phyloP scores from a whole-genome alignment of 108 stramenopile species.

The Fragilaria crotonensis region DNA sequence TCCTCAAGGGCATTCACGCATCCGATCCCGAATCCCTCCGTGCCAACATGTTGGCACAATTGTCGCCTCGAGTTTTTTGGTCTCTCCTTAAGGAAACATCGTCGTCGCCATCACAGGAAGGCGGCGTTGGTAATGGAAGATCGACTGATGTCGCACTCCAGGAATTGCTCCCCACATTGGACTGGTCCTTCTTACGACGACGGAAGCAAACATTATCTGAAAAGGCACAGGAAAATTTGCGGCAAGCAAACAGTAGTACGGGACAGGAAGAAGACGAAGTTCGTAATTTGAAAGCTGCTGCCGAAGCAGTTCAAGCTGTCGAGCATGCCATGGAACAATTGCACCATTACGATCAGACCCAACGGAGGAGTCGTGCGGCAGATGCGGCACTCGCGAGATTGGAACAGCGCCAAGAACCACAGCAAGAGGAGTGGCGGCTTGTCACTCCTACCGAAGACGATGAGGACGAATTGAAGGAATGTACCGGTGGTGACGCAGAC shows the following conservation, averaged over 20 bases:
- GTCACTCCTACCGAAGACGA: conserved; percentile 64
- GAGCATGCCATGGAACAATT: conserved; percentile 57
- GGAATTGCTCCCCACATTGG: conserved; percentile 46
- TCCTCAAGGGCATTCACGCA: conserved; percentile 52
- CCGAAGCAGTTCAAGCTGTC: conserved; percentile 37
- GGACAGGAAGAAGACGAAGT: conserved; percentile 16
- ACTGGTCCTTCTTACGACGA: conserved; percentile 77
- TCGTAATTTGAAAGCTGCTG: conserved; percentile 39
- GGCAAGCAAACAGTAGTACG: conserved; percentile 32
- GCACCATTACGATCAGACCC: conserved; percentile 24
- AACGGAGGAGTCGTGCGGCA: conserved; percentile 29
- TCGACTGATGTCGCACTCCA: conserved; percentile 37
- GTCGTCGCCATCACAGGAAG: conserved; percentile 9
- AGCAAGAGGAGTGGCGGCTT: conserved; percentile 34
- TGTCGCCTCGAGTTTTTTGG: conserved; percentile 77
- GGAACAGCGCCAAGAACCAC: background rate
- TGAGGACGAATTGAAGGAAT: conserved; percentile 63
- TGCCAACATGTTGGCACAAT: conserved; percentile 54
- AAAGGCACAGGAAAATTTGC: conserved; percentile 77
- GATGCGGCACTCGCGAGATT: conserved; percentile 46
- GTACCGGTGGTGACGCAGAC: conserved; percentile 31
- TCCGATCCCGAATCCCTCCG: conserved; percentile 58
- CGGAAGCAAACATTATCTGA: conserved; percentile 65
- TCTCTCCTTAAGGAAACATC: conserved; percentile 31
- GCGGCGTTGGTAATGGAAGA: conserved; percentile 2